Percentiles rank a stretch among this genome's conserved stretches.
Evolutionary conservation across 306 rosid species (phyloP).

Genomic region (Inga leiocalycina): DNA sequence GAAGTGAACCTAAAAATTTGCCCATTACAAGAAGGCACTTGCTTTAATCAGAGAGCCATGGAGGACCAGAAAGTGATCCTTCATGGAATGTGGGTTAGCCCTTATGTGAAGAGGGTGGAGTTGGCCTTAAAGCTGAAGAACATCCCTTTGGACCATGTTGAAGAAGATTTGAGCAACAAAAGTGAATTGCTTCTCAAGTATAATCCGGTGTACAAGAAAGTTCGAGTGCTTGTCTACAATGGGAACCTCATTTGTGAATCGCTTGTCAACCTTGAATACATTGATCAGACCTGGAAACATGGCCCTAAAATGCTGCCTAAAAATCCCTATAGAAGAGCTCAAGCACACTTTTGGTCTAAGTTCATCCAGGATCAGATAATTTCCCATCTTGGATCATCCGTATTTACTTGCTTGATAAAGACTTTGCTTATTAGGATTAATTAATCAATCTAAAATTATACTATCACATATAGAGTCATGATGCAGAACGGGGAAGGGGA

Average conservation of each 20-base stretch:
- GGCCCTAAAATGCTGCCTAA: too few species aligned
- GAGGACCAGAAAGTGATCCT: background rate
- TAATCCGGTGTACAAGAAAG: conserved; percentile 43
- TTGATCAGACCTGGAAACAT: too few species aligned
- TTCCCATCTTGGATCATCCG: too few species aligned
- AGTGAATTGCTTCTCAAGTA: conserved; percentile 39
- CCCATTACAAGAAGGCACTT: background rate
- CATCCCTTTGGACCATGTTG: conserved; percentile 41
- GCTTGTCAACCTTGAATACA: too few species aligned
- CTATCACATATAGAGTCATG: too few species aligned
- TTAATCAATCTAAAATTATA: too few species aligned
- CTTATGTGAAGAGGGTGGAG: conserved; percentile 40
- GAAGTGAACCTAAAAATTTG: background rate
- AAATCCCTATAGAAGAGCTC: too few species aligned
- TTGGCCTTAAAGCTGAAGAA: conserved; percentile 42
- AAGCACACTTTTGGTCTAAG: too few species aligned
- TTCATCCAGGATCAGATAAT: too few species aligned
- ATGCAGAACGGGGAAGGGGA: too few species aligned
- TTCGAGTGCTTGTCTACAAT: conserved; percentile 41
- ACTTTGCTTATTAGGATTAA: too few species aligned
- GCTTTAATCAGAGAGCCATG: background rate
- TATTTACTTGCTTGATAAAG: too few species aligned
- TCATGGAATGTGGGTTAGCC: conserved; percentile 37
- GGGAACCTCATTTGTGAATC: conserved; percentile 12
- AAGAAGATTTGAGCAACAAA: conserved; percentile 43